phyloP scores from a whole-genome alignment of 2,329 filamentous ascomycete species.

The Calycina herbarum region DNA sequence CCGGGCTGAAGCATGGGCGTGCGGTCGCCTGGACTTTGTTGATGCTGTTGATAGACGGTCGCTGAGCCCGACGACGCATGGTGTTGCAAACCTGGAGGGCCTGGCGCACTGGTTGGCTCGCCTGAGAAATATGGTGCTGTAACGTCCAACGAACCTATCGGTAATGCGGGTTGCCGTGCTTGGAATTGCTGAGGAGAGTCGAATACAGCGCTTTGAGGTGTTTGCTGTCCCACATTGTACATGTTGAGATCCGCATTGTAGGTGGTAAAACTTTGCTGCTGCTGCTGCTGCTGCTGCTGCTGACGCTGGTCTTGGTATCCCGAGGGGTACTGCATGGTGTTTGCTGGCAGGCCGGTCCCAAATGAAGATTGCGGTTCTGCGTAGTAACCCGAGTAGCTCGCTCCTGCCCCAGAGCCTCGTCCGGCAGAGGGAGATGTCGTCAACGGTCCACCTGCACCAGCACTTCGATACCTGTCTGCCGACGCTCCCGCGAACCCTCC shows the following conservation, averaged over 20 bases:
- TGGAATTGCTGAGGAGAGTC: conserved; percentile 72
- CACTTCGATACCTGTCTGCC: conserved; percentile 48
- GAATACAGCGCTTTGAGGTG: conserved; percentile 66
- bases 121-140: conserved; percentile 74
- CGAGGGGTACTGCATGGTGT: conserved; percentile 41
- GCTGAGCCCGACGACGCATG: conserved; percentile 53
- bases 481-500: conserved; percentile 28
- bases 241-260: conserved; percentile 67
- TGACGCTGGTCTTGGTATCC: conserved; percentile 53
- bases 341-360: conserved; percentile 38
- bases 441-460: conserved; percentile 43
- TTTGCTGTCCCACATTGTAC: conserved; percentile 73
- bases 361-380: conserved; percentile 54
- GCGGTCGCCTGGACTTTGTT: conserved; percentile 55
- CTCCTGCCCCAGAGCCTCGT: conserved; percentile 52
- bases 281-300: conserved; percentile 47
- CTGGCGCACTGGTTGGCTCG: conserved; percentile 63
- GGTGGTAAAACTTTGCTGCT: conserved; percentile 53
- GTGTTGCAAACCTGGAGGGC: conserved; percentile 54
- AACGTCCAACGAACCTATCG: conserved; percentile 74
- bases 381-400: conserved; percentile 54
- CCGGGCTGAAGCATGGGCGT: conserved; percentile 54
- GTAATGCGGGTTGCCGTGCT: conserved; percentile 71
- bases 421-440: conserved; percentile 45
- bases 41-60: conserved; percentile 57